These are phyloP conservation scores for Colletotrichum agaves DNA, from an alignment of 2,329 filamentous ascomycete species.

Conservation along the genomic window DNA sequence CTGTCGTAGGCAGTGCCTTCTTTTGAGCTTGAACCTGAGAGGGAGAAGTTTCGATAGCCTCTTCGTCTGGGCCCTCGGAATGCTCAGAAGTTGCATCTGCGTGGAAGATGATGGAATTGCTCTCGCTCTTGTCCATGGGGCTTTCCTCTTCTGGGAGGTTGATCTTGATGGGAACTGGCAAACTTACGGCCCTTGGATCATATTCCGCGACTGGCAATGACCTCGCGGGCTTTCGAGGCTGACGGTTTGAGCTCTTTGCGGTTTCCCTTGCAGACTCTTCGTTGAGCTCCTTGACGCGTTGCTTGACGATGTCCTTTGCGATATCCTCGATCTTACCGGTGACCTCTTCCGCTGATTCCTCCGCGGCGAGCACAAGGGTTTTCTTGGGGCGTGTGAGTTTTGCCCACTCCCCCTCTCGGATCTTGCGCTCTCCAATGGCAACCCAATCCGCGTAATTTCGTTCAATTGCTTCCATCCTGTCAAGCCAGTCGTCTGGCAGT, in stretches of 20 bases:
- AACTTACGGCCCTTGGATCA: background rate
- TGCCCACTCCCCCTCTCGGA: slow-evolving; percentile 73
- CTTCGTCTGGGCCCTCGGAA: slow-evolving; percentile 16
- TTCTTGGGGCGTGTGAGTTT: slow-evolving; percentile 21
- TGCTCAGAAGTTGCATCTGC: slow-evolving; percentile 20
- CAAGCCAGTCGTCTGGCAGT: slow-evolving; percentile 87
- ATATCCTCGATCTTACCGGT: background rate
- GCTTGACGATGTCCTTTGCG: background rate
- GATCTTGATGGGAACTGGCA: slow-evolving; percentile 30
- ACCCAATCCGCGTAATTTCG: slow-evolving; percentile 83
- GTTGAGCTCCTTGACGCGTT: background rate
- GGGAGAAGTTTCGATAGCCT: background rate
- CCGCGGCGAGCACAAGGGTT: slow-evolving; percentile 38
- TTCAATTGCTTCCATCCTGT: slow-evolving; percentile 85
- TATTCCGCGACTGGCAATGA: slow-evolving; percentile 18
- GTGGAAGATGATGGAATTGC: background rate
- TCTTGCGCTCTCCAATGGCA: slow-evolving; percentile 77
- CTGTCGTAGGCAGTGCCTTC: background rate
- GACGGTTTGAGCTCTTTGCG: background rate
- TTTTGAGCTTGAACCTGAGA: slow-evolving; percentile 18
- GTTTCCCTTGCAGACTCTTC: background rate
- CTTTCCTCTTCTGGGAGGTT: slow-evolving; percentile 14
- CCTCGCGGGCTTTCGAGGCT: background rate
- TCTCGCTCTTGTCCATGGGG: background rate
- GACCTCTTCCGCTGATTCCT: background rate